These are phyloP conservation scores for Prunus davidiana DNA, from an alignment of 306 rosid genomes.

Conservation along the genomic window DNA sequence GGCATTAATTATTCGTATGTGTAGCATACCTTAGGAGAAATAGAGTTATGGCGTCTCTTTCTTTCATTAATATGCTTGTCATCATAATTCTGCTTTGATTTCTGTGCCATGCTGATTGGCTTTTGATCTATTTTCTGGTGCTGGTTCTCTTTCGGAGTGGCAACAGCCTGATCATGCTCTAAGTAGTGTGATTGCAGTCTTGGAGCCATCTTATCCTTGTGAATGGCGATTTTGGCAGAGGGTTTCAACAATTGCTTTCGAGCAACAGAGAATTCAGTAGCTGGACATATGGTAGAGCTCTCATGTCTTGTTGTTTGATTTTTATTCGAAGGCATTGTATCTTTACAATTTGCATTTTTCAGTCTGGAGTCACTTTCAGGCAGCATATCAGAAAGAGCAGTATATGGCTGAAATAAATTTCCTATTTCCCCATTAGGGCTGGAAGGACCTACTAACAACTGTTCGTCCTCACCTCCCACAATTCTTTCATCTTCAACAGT, in stretches of 20 bases:
- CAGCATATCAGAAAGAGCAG: not conserved
- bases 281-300: not conserved
- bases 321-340: conserved; percentile 3
- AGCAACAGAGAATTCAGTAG: conserved; percentile 10
- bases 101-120: conserved; percentile 13
- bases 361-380: not conserved
- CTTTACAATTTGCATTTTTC: not conserved
- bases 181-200: conserved; percentile 1
- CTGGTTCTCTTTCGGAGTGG: conserved; percentile 15
- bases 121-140: conserved; percentile 6
- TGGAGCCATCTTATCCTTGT: conserved; percentile 16
- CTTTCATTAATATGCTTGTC: conserved; percentile 22
- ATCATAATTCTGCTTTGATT: conserved; percentile 19
- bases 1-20: not conserved
- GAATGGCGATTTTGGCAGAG: conserved; percentile 5
- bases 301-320: conserved; percentile 3
- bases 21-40: conserved; percentile 29
- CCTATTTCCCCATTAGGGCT: conserved; percentile 11
- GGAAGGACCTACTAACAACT: conserved; percentile 7
- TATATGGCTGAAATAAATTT: not conserved
- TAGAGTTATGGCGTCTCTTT: conserved; percentile 8
- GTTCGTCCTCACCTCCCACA: conserved; percentile 18
- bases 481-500: conserved; percentile 10
- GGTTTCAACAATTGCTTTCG: conserved; percentile 20
- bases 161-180: conserved; percentile 11